Evolutionary conservation across 2,329 filamentous ascomycete species (phyloP), one percentile per base, ranked within the genome.

Genomic region (Claviceps sp.): DNA sequence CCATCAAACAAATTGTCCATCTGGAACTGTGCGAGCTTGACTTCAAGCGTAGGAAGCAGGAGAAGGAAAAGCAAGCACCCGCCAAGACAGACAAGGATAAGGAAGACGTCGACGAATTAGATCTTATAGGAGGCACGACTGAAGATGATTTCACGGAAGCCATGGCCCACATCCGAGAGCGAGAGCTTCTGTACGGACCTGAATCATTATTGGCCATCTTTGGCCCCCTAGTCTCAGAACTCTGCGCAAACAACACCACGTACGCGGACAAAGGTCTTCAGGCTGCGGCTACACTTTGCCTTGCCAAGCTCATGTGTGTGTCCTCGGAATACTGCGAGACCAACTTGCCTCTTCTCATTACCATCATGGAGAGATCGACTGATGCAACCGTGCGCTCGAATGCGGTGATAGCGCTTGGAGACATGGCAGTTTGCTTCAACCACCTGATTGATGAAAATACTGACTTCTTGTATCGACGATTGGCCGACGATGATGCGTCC

Each of bases 371-470:
- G 70, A 84, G 89, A 34, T 96, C 89, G 2, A 80, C 88, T 36
- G 88, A 96, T 61, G 86, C 94, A 1, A 95, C 90, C 17, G 91
- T 95, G 40, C 84, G 93, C 49, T 95, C 88, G 60, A 98, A 98
- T 64, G 88, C 94, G 9, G 94, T 98, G 17, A 95, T 98, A 59
- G 91, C 93, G 0, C 80, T 98, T 0, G 93, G 93, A 40, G 93
- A 98, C 64, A 98, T 98, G 93, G 94, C 94, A 0, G 93, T 98
- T 22, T 96, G 90, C 77, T 98, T 98, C 77, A 98, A 98, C 64
- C 93, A 98, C 63, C 79, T 98, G 48, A 96, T 98, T 59, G 94
- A 98, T 63, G 94, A 98, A 70, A 97, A 98, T 68, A 98, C 93
- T 0, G 93, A 98, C 65, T 98, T 97, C 73, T 70, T 98, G 43